Evolutionary conservation across 257 asterid species (phyloP).

Genomic region (Primulina eburnea): DNA sequence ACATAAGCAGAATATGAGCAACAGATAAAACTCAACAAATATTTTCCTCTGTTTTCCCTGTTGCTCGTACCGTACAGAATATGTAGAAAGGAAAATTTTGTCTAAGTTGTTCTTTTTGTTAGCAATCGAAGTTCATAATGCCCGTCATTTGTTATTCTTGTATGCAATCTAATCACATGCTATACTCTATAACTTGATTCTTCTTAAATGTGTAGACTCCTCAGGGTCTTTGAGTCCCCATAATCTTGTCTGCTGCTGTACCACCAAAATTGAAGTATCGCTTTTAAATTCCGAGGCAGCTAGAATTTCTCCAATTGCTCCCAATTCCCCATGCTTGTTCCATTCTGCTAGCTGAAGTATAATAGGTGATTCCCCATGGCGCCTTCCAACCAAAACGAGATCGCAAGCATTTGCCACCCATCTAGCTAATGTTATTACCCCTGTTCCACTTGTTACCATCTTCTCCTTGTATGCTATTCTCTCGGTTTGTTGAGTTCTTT

Average conservation of each 20-base stretch:
- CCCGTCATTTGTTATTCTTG: not conserved
- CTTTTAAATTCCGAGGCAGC: slow-evolving; percentile 43
- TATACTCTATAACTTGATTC: slow-evolving; percentile 37
- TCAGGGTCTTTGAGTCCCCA: slow-evolving; percentile 69
- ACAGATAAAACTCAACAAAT: too few species aligned
- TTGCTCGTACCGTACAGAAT: not conserved
- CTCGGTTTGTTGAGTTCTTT: slow-evolving; percentile 26
- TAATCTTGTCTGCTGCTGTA: slow-evolving; percentile 56
- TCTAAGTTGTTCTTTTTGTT: not conserved
- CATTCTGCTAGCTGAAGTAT: slow-evolving; percentile 40
- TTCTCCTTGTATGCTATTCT: slow-evolving; percentile 37
- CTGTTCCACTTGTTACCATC: slow-evolving; percentile 40
- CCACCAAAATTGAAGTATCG: slow-evolving; percentile 48
- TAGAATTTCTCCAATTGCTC: slow-evolving; percentile 47
- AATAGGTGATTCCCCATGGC: slow-evolving; percentile 45
- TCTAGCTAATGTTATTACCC: slow-evolving; percentile 40
- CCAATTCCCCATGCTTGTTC: slow-evolving; percentile 50
- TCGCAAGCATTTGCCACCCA: slow-evolving; percentile 37
- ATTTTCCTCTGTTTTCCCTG: too few species aligned
- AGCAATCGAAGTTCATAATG: not conserved
- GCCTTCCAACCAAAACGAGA: slow-evolving; percentile 58
- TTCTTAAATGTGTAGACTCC: slow-evolving; percentile 68
- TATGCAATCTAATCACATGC: not conserved
- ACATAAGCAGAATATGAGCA: too few species aligned
- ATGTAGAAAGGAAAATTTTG: not conserved